Base-by-base conservation (phyloP, 768 basidiomycete genomes). In the Hericium rajendrae region DNA sequence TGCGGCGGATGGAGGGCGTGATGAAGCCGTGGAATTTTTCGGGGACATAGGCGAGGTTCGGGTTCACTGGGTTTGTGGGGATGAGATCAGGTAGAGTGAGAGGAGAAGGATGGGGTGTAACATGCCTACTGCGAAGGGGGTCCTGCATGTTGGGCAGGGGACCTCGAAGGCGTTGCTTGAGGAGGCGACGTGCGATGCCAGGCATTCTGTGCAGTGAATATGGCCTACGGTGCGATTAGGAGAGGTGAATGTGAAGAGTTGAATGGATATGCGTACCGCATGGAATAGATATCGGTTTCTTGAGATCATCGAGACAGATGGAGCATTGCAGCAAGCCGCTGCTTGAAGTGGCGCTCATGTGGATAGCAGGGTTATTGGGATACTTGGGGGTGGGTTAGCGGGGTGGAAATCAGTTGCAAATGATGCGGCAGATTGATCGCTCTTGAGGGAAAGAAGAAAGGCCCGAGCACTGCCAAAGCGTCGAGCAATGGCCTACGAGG, bases 131-230 rank as follows among this genome's bases (percentile, higher is more conserved):
- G 62, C 55, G 18, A 63, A 61, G 0, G 40, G 24, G 8, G 57
- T 38, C 1, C 60, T 60, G 48, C 62, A 61, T 20, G 57, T 57
- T 2, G 62, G 60, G 28, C 62, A 63, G 9, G 6, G 58, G 2
- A 60, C 48, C 20, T 48, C 41, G 32, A 43, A 51, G 9, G 49
- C n/a, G 24, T 57, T 5, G 9, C 18, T 12, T 1, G 57, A 59
- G 11, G 22, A 5, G 15, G 48, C 48, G 12, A 55, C 18, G 20
- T 63, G 60, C 0, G 18, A 9, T 15, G 26, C 49, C 3, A 61
- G 53, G 43, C 60, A 59, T 2, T 38, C 10, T 1, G 41, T 38
- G 49, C 62, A 63, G 18, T 38, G 51, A 12, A 63, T 49, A 46
- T 63, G 62, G 10, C 62, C 62, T 63, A 13, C 2, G 32, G 3